Base-by-base conservation (phyloP, 1,284 basidiomycete species). In the Thecaphora thlaspeos region DNA sequence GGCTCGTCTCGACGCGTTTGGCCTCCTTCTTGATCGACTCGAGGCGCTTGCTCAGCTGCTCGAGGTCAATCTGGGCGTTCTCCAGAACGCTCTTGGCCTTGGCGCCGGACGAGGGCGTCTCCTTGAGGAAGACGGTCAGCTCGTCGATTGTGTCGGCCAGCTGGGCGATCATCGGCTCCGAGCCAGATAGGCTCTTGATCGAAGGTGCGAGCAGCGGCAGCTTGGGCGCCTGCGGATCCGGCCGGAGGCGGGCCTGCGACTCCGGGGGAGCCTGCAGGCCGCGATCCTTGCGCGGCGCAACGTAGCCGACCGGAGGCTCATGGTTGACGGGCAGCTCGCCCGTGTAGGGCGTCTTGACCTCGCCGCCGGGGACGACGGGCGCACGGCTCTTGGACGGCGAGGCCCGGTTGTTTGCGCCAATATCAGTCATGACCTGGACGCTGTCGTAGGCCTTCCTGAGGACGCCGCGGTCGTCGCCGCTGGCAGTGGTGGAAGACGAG, bases 101-200 rank as follows among this genome's bases (percentile, higher is more conserved):
- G 88, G 88, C 62, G 24, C 70, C 57, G 15, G 64, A 68, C 5
- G 66, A 64, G n/a, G 73, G 75, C 2, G 71, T 61, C 43, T 76
- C 74, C 18, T 64, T 85, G 37, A 96, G 82, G 80, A 89, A 93
- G 12, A 86, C 84, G 18, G 92, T 87, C 46, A 98, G 87, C 75
- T 88, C 86, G 80, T 97, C 94, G 70, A 98, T 97, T 40, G 91
- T 94, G 14, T 86, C 84, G 4, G 93, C 94, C 17, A 98, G 86
- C 78, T 96, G 91, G 1, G 87, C 83, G 59, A 98, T 88, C 72
- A 96, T 87, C 17, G 94, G 93, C 75, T 84, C 83, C 68, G 94
- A 89, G 7, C 87, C 87, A 40, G 82, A 83, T 46, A 92, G 82
- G 50, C 87, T 86, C 50, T 86, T 84, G 51, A 98, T 85, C 34